These are phyloP conservation scores for Discostella pseudostelligera DNA, from an alignment of 108 stramenopile species.

Conservation along the genomic window DNA sequence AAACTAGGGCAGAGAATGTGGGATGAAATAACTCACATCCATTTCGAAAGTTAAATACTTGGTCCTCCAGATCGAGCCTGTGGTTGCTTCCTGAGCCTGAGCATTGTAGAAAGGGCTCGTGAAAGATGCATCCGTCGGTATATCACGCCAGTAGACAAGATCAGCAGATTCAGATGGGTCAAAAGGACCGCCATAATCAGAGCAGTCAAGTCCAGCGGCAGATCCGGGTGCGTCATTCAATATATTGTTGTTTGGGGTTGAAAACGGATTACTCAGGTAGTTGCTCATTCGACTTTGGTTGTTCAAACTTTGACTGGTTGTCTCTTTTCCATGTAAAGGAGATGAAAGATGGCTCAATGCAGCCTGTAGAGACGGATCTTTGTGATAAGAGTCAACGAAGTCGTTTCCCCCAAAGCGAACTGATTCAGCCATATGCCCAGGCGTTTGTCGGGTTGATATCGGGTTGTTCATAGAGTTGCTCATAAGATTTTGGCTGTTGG, in stretches of 20 bases:
- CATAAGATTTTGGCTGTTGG: not conserved
- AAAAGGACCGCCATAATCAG: constrained; percentile 26
- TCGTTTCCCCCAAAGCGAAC: too few relatives aligned
- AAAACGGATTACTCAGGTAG: not conserved
- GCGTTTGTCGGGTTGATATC: not conserved
- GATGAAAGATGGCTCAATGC: not conserved
- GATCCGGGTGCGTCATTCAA: not conserved
- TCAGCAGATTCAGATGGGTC: constrained; percentile 26
- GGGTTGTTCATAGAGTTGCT: not conserved
- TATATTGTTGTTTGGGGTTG: not conserved
- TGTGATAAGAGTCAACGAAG: too few relatives aligned
- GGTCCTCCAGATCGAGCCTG: constrained; percentile 11
- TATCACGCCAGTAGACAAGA: constrained; percentile 48
- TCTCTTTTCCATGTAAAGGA: not conserved
- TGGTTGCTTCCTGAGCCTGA: constrained; percentile 18
- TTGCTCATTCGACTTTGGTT: not conserved
- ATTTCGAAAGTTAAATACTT: constrained; percentile 77
- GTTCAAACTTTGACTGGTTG: not conserved
- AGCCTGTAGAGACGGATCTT: not conserved
- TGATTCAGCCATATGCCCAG: too few relatives aligned
- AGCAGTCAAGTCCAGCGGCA: constrained; percentile 17
- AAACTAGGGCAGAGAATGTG: not conserved
- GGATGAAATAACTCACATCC: constrained; percentile 30
- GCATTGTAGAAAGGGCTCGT: constrained; percentile 22
- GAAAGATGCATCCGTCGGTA: constrained; percentile 30